Evolutionary conservation across 345 rosid species (phyloP), one percentile per base, ranked within the genome.

Genomic region (Eucalyptus regnans): DNA sequence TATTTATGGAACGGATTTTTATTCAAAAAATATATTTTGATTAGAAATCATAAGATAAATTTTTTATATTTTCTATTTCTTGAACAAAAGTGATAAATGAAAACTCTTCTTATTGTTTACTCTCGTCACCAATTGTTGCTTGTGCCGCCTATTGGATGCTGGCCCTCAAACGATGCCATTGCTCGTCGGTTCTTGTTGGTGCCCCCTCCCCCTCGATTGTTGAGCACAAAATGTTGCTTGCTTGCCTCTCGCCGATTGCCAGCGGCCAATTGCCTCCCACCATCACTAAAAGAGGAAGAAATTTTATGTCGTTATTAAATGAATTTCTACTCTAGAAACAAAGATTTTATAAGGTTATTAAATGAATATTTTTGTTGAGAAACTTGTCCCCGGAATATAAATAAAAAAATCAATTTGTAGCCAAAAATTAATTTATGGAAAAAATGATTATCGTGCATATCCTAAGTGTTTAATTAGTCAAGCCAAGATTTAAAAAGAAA

Each of bases 111-210:
- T 18, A 4, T 52, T 0, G 2, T 52, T 52, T 52, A 52, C 5
- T 3, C 10, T 52, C 0, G 0, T 52, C 58, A 18, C 5, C 10
- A 7, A 52, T 52, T 20, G 58, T 1, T 1, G 25, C 23, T 52
- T 1, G 4, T 8, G 5, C 2, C 0, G 1, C 25, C 0, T 52
- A 0, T 2, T 52, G 4, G 23, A 52, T 52, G 25, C 5, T 18
- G 1, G 58, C 23, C 58, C 23, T 1, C 1, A 0, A 9, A 52
- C 0, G 4, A 52, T 52, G 56, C 1, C 0, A 4, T 52, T 0
- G 4, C 23, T 52, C 4, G 4, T 1, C 1, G 0, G 10, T 52
- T 52, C 58, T 18, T 0, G 1, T 2, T 8, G 0, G 23, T 0
- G 23, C 23, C 25, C 23, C 58, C 23, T 52, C 25, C 58, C 58